Evolutionary conservation across 1,284 basidiomycete genomes (phyloP).

Genomic region (Singerocomus rubriflavus): DNA sequence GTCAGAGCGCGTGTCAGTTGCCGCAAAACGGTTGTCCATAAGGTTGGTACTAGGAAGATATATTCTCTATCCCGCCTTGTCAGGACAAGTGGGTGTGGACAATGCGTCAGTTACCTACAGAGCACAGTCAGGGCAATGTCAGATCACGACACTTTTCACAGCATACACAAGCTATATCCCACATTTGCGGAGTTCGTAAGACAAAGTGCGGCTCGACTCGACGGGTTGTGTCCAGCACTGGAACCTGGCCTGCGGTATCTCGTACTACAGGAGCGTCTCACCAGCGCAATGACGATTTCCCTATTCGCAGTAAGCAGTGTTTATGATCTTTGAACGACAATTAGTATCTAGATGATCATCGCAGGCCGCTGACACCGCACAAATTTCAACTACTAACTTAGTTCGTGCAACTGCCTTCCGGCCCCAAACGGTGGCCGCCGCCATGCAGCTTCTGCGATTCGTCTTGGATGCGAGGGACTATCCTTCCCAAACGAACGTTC

Average conservation of each 20-base stretch:
- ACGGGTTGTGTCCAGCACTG: constrained; percentile 7
- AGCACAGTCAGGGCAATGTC: not conserved
- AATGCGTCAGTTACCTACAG: constrained; percentile 19
- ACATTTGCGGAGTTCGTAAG: constrained; percentile 23
- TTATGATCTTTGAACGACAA: not conserved
- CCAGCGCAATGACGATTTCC: constrained; percentile 50
- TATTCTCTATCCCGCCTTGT: constrained; percentile 43
- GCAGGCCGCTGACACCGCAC: constrained; percentile 23
- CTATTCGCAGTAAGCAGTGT: constrained; percentile 48
- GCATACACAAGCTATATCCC: constrained; percentile 18
- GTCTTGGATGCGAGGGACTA: constrained; percentile 34
- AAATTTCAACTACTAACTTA: not conserved
- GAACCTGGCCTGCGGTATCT: constrained; percentile 10
- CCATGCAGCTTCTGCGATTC: constrained; percentile 46
- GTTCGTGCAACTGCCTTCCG: constrained; percentile 30
- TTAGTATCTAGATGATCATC: not conserved
- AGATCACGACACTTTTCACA: constrained; percentile 8
- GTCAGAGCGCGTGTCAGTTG: constrained; percentile 51
- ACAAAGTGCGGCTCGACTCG: constrained; percentile 17
- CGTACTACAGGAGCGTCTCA: constrained; percentile 40
- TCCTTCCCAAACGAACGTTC: constrained; percentile 14
- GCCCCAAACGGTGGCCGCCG: constrained; percentile 44
- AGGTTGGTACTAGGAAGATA: constrained; percentile 53
- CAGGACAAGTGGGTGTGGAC: constrained; percentile 11
- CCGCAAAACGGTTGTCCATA: constrained; percentile 54